Percentiles rank a stretch among this genome's conserved stretches.
Evolutionary conservation across 371 early-diverging fungal species (phyloP).

Genomic region (Mucor plumbeus): DNA sequence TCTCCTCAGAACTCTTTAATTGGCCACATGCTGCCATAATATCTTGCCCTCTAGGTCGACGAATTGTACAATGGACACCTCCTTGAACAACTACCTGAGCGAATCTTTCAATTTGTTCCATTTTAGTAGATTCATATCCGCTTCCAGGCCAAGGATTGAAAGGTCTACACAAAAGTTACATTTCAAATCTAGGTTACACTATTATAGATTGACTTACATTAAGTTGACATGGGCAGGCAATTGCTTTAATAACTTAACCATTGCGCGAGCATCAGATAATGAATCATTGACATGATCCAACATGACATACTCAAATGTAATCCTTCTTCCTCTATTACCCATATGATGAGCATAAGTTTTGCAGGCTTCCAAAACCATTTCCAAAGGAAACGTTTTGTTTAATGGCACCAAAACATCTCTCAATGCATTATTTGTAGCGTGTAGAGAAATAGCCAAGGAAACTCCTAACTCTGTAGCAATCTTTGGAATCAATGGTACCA

Average conservation of each 20-base stretch:
- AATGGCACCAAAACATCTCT: conserved; percentile 86
- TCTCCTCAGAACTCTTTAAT: conserved; percentile 52
- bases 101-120: conserved; percentile 59
- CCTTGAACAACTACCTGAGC: conserved; percentile 51
- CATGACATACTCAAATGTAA: conserved; percentile 90
- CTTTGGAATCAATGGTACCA: conserved; percentile 79
- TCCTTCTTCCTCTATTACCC: conserved; percentile 57
- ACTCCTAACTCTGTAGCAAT: conserved; percentile 81
- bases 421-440: conserved; percentile 84
- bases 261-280: conserved; percentile 66
- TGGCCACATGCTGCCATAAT: conserved; percentile 83
- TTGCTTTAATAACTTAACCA: conserved; percentile 64
- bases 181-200: not conserved
- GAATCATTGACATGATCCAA: conserved; percentile 83
- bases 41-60: conserved; percentile 66
- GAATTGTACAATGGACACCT: conserved; percentile 59
- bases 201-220: conserved; percentile 55
- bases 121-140: conserved; percentile 55
- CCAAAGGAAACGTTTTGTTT: conserved; percentile 81
- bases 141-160: conserved; percentile 86
- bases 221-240: conserved; percentile 86
- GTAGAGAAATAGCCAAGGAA: conserved; percentile 86
- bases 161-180: conserved; percentile 45
- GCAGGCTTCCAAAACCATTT: conserved; percentile 74
- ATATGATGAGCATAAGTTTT: conserved; percentile 60